Base-by-base conservation (phyloP, 495 filamentous ascomycete genomes). In the Penicillium manginii region DNA sequence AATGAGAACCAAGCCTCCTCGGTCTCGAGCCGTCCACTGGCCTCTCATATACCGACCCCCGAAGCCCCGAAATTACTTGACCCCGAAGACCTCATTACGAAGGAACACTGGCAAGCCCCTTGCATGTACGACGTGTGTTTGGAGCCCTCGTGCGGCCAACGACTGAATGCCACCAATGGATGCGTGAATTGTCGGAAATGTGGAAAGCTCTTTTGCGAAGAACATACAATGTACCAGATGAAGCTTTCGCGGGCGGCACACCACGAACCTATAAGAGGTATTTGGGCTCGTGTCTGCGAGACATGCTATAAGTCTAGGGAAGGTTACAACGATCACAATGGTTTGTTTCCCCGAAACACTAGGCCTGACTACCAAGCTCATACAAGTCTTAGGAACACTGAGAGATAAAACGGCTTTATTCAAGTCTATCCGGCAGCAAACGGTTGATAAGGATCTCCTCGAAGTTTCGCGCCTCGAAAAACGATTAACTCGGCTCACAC, bases 221-320 rank as follows among this genome's bases (percentile, higher is more conserved):
- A 96, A 62, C 96, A 98, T 76, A 97, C 93, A 31, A 97, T 97
- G 94, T 98, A 98, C 65, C 93, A 98, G 76, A 98, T 98, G 90
- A 97, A 94, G 81, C 83, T 98, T 18, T 96, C 91, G 10, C 82
- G 93, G 47, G 87, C 91, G 5, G 94, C 96, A 4, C 84, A 87
- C 60, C 91, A 96, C 78, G 96, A 98, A 61, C 96, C 96, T 0
- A 88, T 96, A 1, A 77, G 96, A 59, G 94, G 94, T 2, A 81
- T 93, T 55, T 98, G 94, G 94, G 96, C 90, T 66, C 76, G 94
- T 32, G 93, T 97, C 4, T 98, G 94, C 69, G 96, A 98, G 73
- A 98, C 94, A 23, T 98, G 94, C 72, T 98, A 93, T 74, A 98
- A 97, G 76, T 94, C 91, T 18, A 82, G 96, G 60, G 91, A 93